Evolutionary conservation across 2,329 filamentous ascomycete genomes (phyloP), one percentile per base, ranked within the genome.

Genomic region (Zymoseptoria passerinii): DNA sequence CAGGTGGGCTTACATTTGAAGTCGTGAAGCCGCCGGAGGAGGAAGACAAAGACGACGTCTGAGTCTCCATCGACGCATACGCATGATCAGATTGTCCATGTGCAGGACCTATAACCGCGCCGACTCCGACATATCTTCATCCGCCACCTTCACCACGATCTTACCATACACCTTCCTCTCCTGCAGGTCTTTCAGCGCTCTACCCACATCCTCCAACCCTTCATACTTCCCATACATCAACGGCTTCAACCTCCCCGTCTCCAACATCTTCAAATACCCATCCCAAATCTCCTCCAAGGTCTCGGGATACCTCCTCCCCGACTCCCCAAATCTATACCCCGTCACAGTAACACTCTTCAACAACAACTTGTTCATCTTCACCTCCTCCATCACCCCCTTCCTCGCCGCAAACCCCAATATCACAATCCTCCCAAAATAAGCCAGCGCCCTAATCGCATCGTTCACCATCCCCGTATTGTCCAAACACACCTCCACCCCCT

Each of bases 291-390:
- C 70, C 23, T 74, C 68, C 29, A 76, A 78, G 56, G 80, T 75
- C 28, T 73, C 67, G 0, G 81, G 79, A 62, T 78, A 72, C 48
- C 76, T 73, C 49, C 82, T 72, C 18, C 79, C 75, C 40, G 78
- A 81, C 69, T 84, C 82, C 1, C 82, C 82, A 65, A 80, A 85
- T 51, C 82, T 74, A 68, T 84, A 84, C 49, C 81, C 81, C 35
- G 80, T 75, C 4, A 84, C 65, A n/a, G 74, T 77, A 1, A 76
- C 76, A 48, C 80, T 77, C 63, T 81, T 82, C 40, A 84, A 66
- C 49, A 84, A 67, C 2, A 84, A 70, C 27, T 79, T 72, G 61
- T 84, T 83, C 75, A 81, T 79, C 28, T 76, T 75, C 52, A 84
- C 73, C 48, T 74, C 73, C 67, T 85, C 82, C 72, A 84, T 79